Percentiles rank a stretch among this genome's conserved stretches.
phyloP scores from a whole-genome alignment of 2,329 filamentous ascomycete genomes.

The Bipolaris victoriae region DNA sequence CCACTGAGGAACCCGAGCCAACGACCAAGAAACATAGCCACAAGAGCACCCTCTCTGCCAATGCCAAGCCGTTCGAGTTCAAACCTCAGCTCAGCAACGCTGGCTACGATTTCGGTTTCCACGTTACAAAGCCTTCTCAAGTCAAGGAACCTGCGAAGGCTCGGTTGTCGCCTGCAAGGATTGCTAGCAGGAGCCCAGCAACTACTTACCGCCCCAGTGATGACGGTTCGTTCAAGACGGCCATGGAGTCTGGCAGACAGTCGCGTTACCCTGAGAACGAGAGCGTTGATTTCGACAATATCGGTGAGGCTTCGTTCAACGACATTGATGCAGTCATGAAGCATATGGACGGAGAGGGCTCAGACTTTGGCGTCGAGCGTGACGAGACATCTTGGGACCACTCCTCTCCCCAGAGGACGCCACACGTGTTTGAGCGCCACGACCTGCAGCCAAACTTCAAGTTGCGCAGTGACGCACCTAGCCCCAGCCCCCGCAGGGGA shows the following conservation, averaged over 20 bases:
- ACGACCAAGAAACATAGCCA: slow-evolving; percentile 35
- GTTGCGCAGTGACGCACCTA: slow-evolving; percentile 72
- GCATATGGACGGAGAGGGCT: slow-evolving; percentile 76
- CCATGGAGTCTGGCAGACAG: slow-evolving; percentile 42
- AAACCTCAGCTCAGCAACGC: slow-evolving; percentile 37
- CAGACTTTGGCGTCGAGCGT: slow-evolving; percentile 76
- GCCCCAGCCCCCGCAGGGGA: slow-evolving; percentile 69
- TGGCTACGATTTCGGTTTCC: slow-evolving; percentile 48
- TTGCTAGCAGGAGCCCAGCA: slow-evolving; percentile 46
- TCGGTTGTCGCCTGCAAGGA: slow-evolving; percentile 26
- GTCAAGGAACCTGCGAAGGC: slow-evolving; percentile 32
- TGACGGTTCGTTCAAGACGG: slow-evolving; percentile 49
- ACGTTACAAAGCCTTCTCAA: slow-evolving; percentile 48
- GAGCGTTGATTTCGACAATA: slow-evolving; percentile 44
- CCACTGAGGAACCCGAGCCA: slow-evolving; percentile 36
- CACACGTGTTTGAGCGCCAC: slow-evolving; percentile 40
- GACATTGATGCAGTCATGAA: slow-evolving; percentile 95
- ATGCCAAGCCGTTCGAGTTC: slow-evolving; percentile 71
- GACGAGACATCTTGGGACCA: slow-evolving; percentile 53
- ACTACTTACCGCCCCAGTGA: slow-evolving; percentile 51
- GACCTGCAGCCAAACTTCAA: slow-evolving; percentile 48
- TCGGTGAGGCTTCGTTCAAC: slow-evolving; percentile 65
- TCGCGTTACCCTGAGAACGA: slow-evolving; percentile 46
- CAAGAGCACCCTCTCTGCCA: slow-evolving; percentile 68
- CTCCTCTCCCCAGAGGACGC: slow-evolving; percentile 42